These are phyloP conservation scores for Pelargonium fulgidum DNA, from an alignment of 441 rosid genomes.

Conservation along the genomic window DNA sequence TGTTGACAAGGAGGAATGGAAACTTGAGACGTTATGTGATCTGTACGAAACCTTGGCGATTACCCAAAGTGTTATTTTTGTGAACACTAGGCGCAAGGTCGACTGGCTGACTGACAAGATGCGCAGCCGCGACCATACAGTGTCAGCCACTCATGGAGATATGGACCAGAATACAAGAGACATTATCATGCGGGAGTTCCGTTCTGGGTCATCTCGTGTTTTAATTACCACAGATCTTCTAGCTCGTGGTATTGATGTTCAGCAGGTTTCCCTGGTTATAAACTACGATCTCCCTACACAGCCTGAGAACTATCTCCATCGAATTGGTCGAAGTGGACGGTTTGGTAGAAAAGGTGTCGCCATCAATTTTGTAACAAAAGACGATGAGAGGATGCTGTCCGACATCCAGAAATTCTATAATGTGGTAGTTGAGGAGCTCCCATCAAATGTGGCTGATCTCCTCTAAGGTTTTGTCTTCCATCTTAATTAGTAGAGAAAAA, in stretches of 20 bases:
- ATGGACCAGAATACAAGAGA: slow-evolving; percentile 11
- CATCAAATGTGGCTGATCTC: slow-evolving; percentile 14
- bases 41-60: slow-evolving; percentile 6
- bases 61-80: slow-evolving; percentile 13
- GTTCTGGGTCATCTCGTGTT: slow-evolving; percentile 8
- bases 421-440: slow-evolving; percentile 15
- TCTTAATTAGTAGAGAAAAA: not conserved
- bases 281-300: slow-evolving; percentile 11
- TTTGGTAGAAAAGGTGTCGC: slow-evolving; percentile 15
- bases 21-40: too few species aligned
- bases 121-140: slow-evolving; percentile 12
- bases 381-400: slow-evolving; percentile 8
- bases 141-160: slow-evolving; percentile 10
- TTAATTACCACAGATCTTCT: slow-evolving; percentile 5
- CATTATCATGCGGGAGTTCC: slow-evolving; percentile 14
- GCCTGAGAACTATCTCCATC: slow-evolving; percentile 13
- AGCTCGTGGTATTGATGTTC: slow-evolving; percentile 11
- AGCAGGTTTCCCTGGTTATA: slow-evolving; percentile 13
- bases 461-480: not conserved
- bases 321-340: slow-evolving; percentile 12
- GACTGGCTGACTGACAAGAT: slow-evolving; percentile 14
- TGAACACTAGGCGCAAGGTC: slow-evolving; percentile 15
- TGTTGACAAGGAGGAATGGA: too few species aligned
- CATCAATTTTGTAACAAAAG: slow-evolving; percentile 11
- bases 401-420: slow-evolving; percentile 15